These are phyloP conservation scores for Pestalotiopsis sp. DNA, from an alignment of 2,329 filamentous ascomycete species.

Conservation along the genomic window DNA sequence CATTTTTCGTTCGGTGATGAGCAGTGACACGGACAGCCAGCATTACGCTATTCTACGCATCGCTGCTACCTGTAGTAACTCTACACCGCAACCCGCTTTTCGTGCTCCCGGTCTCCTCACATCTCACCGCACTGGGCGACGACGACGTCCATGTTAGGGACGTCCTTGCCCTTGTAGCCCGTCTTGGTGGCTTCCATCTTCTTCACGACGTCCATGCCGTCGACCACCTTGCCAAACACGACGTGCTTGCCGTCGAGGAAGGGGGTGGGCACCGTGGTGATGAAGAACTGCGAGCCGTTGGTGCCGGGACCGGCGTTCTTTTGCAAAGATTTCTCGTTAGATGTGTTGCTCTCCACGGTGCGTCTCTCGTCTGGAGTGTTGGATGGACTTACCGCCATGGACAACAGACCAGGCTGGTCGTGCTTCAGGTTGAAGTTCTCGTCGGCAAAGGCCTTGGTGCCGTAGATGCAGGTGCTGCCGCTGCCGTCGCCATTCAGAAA, in stretches of 20 bases:
- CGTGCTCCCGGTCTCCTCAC: constrained; percentile 47
- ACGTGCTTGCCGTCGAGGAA: constrained; percentile 94
- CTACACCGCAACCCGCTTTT: not conserved
- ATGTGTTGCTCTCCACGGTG: not conserved
- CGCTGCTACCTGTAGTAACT: too few relatives aligned
- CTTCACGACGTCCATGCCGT: constrained; percentile 86
- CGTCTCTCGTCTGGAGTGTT: not conserved
- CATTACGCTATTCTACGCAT: too few relatives aligned
- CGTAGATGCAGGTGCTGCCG: constrained; percentile 87
- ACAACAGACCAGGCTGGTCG: constrained; percentile 77
- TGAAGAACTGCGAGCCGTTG: constrained; percentile 97
- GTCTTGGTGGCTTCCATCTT: constrained; percentile 94
- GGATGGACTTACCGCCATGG: constrained; percentile 80
- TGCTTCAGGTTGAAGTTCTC: constrained; percentile 88
- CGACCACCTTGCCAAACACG: constrained; percentile 88
- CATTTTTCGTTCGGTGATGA: too few relatives aligned
- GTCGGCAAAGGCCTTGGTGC: constrained; percentile 80
- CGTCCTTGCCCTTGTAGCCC: constrained; percentile 72
- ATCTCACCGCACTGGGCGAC: constrained; percentile 93
- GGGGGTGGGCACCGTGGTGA: constrained; percentile 84
- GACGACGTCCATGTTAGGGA: constrained; percentile 82
- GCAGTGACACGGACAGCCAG: too few relatives aligned
- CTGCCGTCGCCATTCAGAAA: constrained; percentile 94
- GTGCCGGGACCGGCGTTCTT: constrained; percentile 90
- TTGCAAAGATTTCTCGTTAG: not conserved